Base-by-base conservation (phyloP, 257 asterid genomes). In the Jasminum sambac region DNA sequence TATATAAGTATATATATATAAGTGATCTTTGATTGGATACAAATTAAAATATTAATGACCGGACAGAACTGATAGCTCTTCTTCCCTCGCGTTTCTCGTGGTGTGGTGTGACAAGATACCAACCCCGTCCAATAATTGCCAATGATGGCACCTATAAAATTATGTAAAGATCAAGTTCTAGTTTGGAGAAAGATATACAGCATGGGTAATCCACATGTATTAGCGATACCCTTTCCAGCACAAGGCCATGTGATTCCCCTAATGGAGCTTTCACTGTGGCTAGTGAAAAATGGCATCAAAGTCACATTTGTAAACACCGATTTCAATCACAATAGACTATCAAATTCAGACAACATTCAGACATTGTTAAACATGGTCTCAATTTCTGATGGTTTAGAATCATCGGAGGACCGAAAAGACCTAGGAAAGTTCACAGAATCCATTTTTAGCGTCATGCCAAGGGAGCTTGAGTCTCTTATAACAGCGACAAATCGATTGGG, bases 221-320 rank as follows among this genome's bases (percentile, higher is more conserved):
- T 85, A 12, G 86, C 77, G 0, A 24, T 85, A 5, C 86, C 94
- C 34, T 84, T 80, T 87, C n/a, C n/a, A n/a, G n/a, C n/a, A n/a
- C n/a, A n/a, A n/a, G n/a, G n/a, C n/a, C n/a, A n/a, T n/a, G n/a
- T 87, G 10, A 77, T 85, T 58, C 86, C 90, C 3, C 8, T 81
- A 25, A 78, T 85, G 84, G 89, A 87, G 57, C 61, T 82, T 8
- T 73, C 84, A 6, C 74, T 72, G 3, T 62, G 78, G 66, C 70
- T 85, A 66, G 86, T 72, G 24, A 62, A 75, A 25, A 70, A 74
- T 6, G 85, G 85, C 4, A 11, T 82, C 79, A 74, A 58, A 43
- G 70, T 74, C 50, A 80, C 80, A 5, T 73, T 81, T 64, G 80
- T 81, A 11, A 74, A 77, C n/a, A n/a, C n/a, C n/a, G n/a, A n/a